Evolutionary conservation across 2,329 filamentous ascomycete genomes (phyloP).

Genomic region (Diaporthe aspalathi): DNA sequence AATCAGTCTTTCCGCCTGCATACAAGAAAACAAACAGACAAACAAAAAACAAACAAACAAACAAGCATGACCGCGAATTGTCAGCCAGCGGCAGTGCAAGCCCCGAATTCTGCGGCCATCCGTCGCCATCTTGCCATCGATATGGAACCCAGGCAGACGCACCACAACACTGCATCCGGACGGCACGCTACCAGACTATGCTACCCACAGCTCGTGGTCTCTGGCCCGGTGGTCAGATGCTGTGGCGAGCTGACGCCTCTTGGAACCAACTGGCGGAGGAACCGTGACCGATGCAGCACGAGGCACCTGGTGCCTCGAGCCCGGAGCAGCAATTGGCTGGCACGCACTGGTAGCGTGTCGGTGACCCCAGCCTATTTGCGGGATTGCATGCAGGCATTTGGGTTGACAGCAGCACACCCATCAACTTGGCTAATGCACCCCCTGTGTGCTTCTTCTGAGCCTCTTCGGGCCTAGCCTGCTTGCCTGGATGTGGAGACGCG

Average conservation of each 20-base stretch:
- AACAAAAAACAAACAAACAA: not conserved
- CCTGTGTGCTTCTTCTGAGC: slow-evolving; percentile 1
- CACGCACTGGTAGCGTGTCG: too few species aligned
- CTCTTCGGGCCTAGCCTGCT: not conserved
- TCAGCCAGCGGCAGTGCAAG: slow-evolving; percentile 2
- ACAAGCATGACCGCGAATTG: slow-evolving; percentile 6
- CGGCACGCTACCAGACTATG: slow-evolving; percentile 4
- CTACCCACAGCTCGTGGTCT: not conserved
- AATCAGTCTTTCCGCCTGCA: too few species aligned
- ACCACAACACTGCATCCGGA: slow-evolving; percentile 8
- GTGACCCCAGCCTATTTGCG: slow-evolving; percentile 1
- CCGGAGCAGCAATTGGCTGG: slow-evolving; percentile 5
- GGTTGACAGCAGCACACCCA: slow-evolving; percentile 5
- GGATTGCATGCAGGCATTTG: slow-evolving; percentile 5
- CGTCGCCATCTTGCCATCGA: not conserved
- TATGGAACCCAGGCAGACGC: slow-evolving; percentile 1
- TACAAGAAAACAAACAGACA: too few species aligned
- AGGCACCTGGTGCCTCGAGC: not conserved
- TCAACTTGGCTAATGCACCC: slow-evolving; percentile 14
- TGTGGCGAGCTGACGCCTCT: slow-evolving; percentile 5
- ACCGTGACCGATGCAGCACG: not conserved
- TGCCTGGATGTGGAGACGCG: not conserved
- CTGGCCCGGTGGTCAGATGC: slow-evolving; percentile 19
- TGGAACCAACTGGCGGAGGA: not conserved
- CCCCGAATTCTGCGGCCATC: not conserved